These are phyloP conservation scores for Mucor lusitanicus DNA, from an alignment of 371 early-diverging fungal genomes.

Conservation along the genomic window DNA sequence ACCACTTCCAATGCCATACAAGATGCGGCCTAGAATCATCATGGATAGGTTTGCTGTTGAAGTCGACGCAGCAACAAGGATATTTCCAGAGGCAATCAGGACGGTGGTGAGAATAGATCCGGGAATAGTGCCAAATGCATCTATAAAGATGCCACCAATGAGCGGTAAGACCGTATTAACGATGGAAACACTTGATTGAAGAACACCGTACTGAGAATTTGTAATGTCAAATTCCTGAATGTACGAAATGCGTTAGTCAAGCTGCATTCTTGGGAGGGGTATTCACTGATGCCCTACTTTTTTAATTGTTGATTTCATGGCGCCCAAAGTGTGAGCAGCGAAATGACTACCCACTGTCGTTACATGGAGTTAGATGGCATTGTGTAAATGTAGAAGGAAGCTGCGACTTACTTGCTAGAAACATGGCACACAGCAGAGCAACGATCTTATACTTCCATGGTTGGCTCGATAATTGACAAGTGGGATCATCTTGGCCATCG, in stretches of 20 bases:
- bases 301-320: slow-evolving; percentile 69
- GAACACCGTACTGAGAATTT: slow-evolving; percentile 72
- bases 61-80: slow-evolving; percentile 65
- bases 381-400: too few relatives aligned
- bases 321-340: slow-evolving; percentile 73
- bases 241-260: not conserved
- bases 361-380: too few relatives aligned
- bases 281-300: slow-evolving; percentile 41
- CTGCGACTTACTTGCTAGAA: slow-evolving; percentile 59
- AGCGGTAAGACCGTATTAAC: slow-evolving; percentile 74
- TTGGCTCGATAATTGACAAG: slow-evolving; percentile 40
- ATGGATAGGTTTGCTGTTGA: slow-evolving; percentile 47
- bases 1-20: slow-evolving; percentile 76
- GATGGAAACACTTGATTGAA: slow-evolving; percentile 71
- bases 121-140: slow-evolving; percentile 66
- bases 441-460: slow-evolving; percentile 63
- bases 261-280: not conserved
- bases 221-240: slow-evolving; percentile 64
- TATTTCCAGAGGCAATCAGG: slow-evolving; percentile 62
- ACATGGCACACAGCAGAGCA: slow-evolving; percentile 64
- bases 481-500: slow-evolving; percentile 20
- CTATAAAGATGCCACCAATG: slow-evolving; percentile 74
- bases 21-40: slow-evolving; percentile 69
- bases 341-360: slow-evolving; percentile 71
- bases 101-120: slow-evolving; percentile 70